Evolutionary conservation across 495 filamentous ascomycete genomes (phyloP).

Genomic region (Neurospora sp.): DNA sequence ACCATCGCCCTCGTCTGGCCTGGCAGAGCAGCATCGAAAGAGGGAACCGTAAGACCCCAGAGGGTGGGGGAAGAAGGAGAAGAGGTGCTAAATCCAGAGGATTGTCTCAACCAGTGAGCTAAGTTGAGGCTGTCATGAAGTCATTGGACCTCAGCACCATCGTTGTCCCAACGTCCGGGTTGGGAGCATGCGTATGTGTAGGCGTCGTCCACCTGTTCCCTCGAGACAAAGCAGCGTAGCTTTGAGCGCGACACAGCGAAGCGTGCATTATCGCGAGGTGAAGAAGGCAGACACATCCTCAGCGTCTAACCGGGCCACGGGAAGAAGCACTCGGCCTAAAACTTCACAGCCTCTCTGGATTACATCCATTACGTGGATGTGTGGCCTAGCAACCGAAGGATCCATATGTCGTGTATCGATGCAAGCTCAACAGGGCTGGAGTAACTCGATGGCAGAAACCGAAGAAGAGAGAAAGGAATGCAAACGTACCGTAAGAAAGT

Average conservation of each 20-base stretch:
- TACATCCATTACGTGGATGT: conserved; percentile 6
- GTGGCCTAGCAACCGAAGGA: conserved; percentile 1
- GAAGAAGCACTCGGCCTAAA: neutral
- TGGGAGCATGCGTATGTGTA: neutral
- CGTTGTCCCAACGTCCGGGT: neutral
- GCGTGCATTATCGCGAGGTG: neutral
- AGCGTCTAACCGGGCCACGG: neutral
- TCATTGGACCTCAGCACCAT: conserved; percentile 1
- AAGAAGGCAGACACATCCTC: neutral
- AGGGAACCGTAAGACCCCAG: neutral
- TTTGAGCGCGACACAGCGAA: neutral
- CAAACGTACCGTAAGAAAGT: conserved; percentile 15
- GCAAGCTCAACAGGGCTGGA: conserved; percentile 9
- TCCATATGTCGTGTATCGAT: conserved; percentile 14
- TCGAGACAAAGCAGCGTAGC: neutral
- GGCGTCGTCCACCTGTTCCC: neutral
- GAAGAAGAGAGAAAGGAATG: conserved; percentile 7
- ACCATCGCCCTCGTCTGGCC: conserved; percentile 9
- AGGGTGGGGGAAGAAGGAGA: neutral
- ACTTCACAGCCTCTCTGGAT: neutral
- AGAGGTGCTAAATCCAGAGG: neutral
- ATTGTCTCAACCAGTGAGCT: neutral
- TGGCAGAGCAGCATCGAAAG: conserved; percentile 13
- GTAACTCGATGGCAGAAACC: conserved; percentile 2
- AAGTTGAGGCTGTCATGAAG: conserved; percentile 8